Conservation (phyloP, 1,284 basidiomycete genomes). For the Ganoderma sinense region DNA sequence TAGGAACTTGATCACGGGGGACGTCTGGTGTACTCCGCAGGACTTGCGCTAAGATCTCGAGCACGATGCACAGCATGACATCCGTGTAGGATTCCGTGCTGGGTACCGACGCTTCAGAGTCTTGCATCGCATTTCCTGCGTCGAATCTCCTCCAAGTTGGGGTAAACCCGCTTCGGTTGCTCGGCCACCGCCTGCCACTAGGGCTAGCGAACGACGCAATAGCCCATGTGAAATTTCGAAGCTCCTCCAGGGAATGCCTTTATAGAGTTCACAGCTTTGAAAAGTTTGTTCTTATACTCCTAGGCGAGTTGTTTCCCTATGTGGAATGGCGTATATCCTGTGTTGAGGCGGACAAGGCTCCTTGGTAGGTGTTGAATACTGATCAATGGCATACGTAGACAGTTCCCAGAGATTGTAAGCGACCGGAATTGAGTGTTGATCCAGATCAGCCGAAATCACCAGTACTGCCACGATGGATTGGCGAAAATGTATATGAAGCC, state of each 20-base stretch:
- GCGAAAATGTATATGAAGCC: neutral
- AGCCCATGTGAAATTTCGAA: neutral
- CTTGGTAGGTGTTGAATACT: neutral
- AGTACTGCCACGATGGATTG: neutral
- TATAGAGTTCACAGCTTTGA: neutral
- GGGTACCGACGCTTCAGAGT: neutral
- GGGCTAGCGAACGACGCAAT: neutral
- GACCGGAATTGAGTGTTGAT: neutral
- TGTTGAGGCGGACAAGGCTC: neutral
- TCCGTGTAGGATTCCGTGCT: neutral
- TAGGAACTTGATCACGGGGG: neutral
- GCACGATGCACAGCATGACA: neutral
- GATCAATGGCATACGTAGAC: neutral
- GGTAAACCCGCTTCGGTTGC: neutral
- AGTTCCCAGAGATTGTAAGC: neutral
- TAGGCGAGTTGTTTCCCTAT: neutral
- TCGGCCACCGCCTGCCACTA: neutral
- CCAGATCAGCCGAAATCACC: neutral
- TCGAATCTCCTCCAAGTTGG: neutral
- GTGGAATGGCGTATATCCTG: neutral
- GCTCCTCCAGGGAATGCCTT: neutral
- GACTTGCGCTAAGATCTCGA: neutral
- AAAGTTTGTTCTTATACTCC: neutral
- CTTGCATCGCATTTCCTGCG: neutral
- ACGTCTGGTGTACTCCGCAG: neutral